A percentile compares a stretch with the other conserved stretches of the same genome.
Evolutionary conservation across 2,329 filamentous ascomycete genomes (phyloP).

Genomic region (Xylariaceae sp.): DNA sequence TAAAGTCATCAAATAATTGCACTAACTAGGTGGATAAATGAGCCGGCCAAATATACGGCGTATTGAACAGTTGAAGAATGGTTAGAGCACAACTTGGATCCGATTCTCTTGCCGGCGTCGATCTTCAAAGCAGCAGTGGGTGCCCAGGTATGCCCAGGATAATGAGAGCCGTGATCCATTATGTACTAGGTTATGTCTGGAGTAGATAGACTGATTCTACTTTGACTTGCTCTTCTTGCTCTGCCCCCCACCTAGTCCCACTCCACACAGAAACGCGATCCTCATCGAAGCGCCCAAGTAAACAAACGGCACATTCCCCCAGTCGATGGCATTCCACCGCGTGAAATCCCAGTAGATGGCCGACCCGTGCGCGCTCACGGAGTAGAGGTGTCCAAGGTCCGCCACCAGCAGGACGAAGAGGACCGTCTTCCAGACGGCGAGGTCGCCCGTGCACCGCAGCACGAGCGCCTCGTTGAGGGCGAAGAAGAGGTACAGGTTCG

Average conservation of each 20-base stretch:
- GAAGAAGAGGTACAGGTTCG: constrained; percentile 73
- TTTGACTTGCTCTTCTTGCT: no score
- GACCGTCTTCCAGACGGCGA: constrained; percentile 64
- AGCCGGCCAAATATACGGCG: no score
- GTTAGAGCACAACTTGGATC: no score
- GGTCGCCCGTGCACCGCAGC: constrained; percentile 61
- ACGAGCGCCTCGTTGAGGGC: constrained; percentile 72
- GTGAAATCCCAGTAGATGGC: constrained; percentile 57
- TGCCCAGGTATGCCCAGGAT: no score
- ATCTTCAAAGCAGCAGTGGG: no score
- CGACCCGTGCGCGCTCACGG: constrained; percentile 53
- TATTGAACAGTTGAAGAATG: no score
- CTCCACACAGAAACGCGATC: constrained; percentile 51
- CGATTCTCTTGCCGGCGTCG: no score
- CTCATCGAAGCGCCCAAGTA: constrained; percentile 59
- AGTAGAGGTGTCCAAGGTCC: constrained; percentile 72
- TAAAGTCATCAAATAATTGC: no score
- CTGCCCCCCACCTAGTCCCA: constrained; percentile 41
- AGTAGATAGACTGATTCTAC: no score
- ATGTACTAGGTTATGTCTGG: no score
- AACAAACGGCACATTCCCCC: constrained; percentile 65
- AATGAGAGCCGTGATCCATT: no score
- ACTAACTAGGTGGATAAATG: no score
- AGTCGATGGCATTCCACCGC: constrained; percentile 62
- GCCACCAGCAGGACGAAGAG: constrained; percentile 64